These are phyloP conservation scores for Penicillium canescens DNA, from an alignment of 495 filamentous ascomycete species.

Conservation along the genomic window DNA sequence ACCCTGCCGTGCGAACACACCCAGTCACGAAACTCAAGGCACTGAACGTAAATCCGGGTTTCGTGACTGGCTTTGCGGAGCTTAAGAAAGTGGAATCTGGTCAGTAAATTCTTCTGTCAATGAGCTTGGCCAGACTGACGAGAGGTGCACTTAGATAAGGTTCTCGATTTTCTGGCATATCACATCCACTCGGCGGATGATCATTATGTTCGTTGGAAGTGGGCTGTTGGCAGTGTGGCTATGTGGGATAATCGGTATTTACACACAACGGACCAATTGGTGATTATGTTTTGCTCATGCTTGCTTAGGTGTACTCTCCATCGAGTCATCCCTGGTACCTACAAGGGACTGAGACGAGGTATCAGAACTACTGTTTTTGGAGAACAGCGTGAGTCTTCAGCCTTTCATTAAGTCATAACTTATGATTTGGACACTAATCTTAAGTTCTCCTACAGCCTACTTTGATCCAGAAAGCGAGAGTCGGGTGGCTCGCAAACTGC, in stretches of 20 bases:
- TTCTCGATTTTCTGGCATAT: conserved; percentile 51
- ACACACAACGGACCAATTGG: not conserved
- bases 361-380: conserved; percentile 56
- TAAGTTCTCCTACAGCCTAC: conserved; percentile 34
- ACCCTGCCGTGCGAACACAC: conserved; percentile 56
- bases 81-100: conserved; percentile 53
- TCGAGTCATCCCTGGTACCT: conserved; percentile 53
- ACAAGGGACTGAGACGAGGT: conserved; percentile 45
- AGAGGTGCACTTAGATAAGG: conserved; percentile 31
- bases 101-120: not conserved
- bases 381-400: conserved; percentile 49
- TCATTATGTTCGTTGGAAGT: conserved; percentile 55
- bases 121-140: too few relatives aligned
- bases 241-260: conserved; percentile 55
- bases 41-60: conserved; percentile 51
- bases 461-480: conserved; percentile 51
- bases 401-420: not conserved
- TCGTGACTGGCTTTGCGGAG: conserved; percentile 54
- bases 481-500: conserved; percentile 14
- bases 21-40: conserved; percentile 54
- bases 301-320: conserved; percentile 39
- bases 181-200: conserved; percentile 57
- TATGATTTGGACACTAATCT: not conserved
- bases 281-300: not conserved
- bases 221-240: conserved; percentile 53